Evolutionary conservation across 164 flowering plant species (phyloP), one percentile per base, ranked within the genome.

Genomic region (Magnolia kwangsiensis): DNA sequence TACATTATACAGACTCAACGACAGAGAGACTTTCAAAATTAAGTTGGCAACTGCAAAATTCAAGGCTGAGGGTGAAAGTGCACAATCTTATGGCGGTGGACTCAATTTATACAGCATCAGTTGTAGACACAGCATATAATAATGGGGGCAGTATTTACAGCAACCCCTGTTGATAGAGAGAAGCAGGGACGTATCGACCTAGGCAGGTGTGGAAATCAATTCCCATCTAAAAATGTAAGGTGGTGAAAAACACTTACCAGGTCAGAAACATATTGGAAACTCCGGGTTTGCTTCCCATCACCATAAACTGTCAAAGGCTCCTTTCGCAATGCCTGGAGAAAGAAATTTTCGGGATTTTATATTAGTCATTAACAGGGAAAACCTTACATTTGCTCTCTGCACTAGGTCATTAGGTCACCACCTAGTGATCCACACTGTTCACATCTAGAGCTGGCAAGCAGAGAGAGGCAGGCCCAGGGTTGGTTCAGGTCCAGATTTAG

Each of bases 251-350:
- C 13, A 27, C 67, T 72, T 81, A 93, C 97, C 97, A 95, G 80
- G 85, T 95, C 98, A 71, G 98, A 95, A 63, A 95, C 99, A 75
- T 86, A 95, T 78, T 95, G 99, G 85, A 95, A 95, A 79, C 99
- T 95, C 85, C 99, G 88, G 66, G 99, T 95, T 76, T 95, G 99
- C 87, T 93, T 92, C 63, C 99, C 99, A 78, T 95, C 98, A 31
- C 99, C 99, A 76, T 95, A 95, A 63, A 95, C 98, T 7, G 98
- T 95, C 87, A 95, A 50, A 11, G 99, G 96, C 78, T 92, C 93
- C 86, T 95, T 95, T 86, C 99, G 88, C 78, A 95, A 74, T 16
- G 99, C 99, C 99, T 95, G 88, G 77, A 80, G 11, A 37, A 50
- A 11, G 31, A 63, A 63, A 3, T 50, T 27, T 21, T 45, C 18